Evolutionary conservation across 805 yeast species (phyloP).

Genomic region (Candida andamanensis): DNA sequence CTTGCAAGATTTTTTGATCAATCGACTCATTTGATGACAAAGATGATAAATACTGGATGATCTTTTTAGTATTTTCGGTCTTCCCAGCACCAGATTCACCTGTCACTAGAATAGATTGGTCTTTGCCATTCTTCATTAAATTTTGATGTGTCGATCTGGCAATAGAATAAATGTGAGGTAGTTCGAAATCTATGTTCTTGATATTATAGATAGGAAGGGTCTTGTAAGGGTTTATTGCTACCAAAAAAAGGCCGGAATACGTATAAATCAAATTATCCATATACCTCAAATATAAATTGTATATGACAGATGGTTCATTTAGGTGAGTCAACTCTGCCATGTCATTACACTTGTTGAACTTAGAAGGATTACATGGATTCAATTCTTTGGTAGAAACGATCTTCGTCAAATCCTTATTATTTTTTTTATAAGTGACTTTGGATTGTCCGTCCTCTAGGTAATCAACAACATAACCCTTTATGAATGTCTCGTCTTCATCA

Average conservation of each 20-base stretch:
- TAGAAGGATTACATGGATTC: slow-evolving; percentile 78
- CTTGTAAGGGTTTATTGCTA: slow-evolving; percentile 91
- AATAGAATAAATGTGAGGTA: slow-evolving; percentile 87
- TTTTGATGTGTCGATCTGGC: slow-evolving; percentile 78
- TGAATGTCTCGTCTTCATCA: slow-evolving; percentile 49
- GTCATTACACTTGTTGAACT: slow-evolving; percentile 86
- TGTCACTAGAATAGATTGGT: slow-evolving; percentile 92
- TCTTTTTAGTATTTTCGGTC: slow-evolving; percentile 94
- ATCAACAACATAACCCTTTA: slow-evolving; percentile 54
- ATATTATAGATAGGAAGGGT: slow-evolving; percentile 64
- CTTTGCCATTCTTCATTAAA: slow-evolving; percentile 59
- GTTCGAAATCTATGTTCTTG: slow-evolving; percentile 42
- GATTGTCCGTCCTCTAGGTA: slow-evolving; percentile 31
- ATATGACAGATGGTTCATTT: slow-evolving; percentile 92
- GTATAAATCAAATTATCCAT: slow-evolving; percentile 79
- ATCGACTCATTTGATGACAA: slow-evolving; percentile 35
- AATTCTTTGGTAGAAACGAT: slow-evolving; percentile 38
- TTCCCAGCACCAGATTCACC: slow-evolving; percentile 99
- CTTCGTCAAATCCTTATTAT: slow-evolving; percentile 39
- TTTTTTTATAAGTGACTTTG: slow-evolving; percentile 30
- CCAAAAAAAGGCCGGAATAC: slow-evolving; percentile 90
- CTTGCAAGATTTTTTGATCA: slow-evolving; percentile 82
- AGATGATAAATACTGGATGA: slow-evolving; percentile 84
- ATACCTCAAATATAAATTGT: slow-evolving; percentile 77
- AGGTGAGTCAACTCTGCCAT: slow-evolving; percentile 94